Conservation (phyloP, 2,329 filamentous ascomycete genomes). For the Alternaria solani region DNA sequence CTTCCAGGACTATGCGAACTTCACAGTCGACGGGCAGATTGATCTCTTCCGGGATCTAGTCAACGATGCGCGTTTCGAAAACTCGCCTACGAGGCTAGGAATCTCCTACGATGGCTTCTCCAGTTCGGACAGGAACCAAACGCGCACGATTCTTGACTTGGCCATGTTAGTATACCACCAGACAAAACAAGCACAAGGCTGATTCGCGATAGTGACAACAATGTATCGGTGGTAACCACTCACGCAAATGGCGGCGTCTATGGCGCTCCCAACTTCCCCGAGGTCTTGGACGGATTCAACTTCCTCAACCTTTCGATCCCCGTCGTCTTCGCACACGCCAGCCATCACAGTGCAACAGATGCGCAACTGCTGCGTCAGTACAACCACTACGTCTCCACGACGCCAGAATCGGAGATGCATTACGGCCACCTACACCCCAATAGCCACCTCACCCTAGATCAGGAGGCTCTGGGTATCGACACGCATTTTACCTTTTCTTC, state of each 20-base stretch:
- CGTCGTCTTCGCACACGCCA: constrained; percentile 63
- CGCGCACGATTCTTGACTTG: constrained; percentile 10
- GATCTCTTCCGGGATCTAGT: constrained; percentile 7
- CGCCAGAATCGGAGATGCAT: constrained; percentile 67
- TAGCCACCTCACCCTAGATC: constrained; percentile 58
- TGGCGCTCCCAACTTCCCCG: constrained; percentile 29
- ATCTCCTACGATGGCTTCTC: constrained; percentile 16
- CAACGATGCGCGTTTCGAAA: constrained; percentile 1
- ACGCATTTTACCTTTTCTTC: constrained; percentile 63
- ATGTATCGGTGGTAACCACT: constrained; percentile 52
- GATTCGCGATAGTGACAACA: constrained; percentile 14
- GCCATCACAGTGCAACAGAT: constrained; percentile 54
- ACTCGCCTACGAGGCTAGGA: constrained; percentile 7
- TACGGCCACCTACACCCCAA: constrained; percentile 63
- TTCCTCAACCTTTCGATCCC: constrained; percentile 57
- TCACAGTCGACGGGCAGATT: constrained; percentile 8
- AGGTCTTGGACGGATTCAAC: constrained; percentile 30
- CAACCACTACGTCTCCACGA: constrained; percentile 65
- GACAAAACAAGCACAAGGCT: not conserved
- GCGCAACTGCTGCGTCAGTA: constrained; percentile 56
- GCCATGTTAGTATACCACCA: constrained; percentile 4
- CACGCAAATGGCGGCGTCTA: constrained; percentile 31
- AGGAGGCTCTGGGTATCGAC: constrained; percentile 63
- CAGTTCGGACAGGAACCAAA: constrained; percentile 6
- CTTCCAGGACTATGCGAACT: constrained; percentile 12